phyloP scores from a whole-genome alignment of 805 yeast species.

The Lachancea mirantina region DNA sequence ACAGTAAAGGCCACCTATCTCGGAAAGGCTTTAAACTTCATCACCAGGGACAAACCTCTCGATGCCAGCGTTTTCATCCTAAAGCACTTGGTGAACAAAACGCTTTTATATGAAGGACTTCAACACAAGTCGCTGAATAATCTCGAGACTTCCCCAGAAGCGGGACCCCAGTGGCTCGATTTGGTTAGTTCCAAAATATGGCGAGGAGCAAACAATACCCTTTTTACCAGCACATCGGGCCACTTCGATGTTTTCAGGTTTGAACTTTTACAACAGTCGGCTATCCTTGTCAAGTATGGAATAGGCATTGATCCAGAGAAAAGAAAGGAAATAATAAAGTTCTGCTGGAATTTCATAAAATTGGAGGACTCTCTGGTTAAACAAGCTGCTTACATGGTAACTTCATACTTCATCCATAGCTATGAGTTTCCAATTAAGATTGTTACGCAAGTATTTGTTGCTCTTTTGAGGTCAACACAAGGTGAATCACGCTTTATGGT shows the following conservation, averaged over 20 bases:
- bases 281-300: conserved; percentile 63
- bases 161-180: conserved; percentile 54
- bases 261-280: conserved; percentile 74
- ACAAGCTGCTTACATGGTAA: conserved; percentile 86
- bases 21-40: conserved; percentile 42
- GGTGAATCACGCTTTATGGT: conserved; percentile 78
- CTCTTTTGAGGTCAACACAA: conserved; percentile 76
- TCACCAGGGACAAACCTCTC: conserved; percentile 37
- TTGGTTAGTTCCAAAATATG: conserved; percentile 60
- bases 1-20: conserved; percentile 45
- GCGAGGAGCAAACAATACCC: conserved; percentile 50
- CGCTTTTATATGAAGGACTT: conserved; percentile 55
- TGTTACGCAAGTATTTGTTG: conserved; percentile 88
- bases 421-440: conserved; percentile 85
- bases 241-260: conserved; percentile 66
- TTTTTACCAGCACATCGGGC: conserved; percentile 47
- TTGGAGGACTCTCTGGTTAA: conserved; percentile 83
- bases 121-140: conserved; percentile 40
- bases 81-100: conserved; percentile 57
- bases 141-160: conserved; percentile 29
- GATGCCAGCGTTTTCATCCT: conserved; percentile 56
- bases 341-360: conserved; percentile 89
- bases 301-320: conserved; percentile 51
- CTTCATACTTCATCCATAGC: conserved; percentile 75
- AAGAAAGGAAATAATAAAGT: conserved; percentile 81